Evolutionary conservation across 345 rosid genomes (phyloP), one percentile per base, ranked within the genome.

Genomic region (Brassica napus): DNA sequence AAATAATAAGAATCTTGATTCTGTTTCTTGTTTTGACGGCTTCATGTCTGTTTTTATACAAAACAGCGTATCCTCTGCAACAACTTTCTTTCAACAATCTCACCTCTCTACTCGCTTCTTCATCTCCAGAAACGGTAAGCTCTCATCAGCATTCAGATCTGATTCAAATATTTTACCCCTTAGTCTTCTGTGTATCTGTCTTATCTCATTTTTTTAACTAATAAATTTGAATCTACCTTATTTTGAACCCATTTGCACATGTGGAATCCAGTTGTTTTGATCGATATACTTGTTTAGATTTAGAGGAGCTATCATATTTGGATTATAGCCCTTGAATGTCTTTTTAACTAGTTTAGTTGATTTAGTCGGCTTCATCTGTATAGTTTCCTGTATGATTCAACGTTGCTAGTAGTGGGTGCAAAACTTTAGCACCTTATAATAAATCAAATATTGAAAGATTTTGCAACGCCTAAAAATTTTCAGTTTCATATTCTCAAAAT

Each of bases 21-120:
- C 24, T 80, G 68, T 64, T 80, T 75, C 64, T 75, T 8, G 79
- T 78, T 35, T 69, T 80, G 18, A 69, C 62, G 32, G 79, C 79
- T 64, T 80, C 83, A 21, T 75, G 79, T 70, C 39, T 80, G 1
- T 28, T 75, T 80, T n/a, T 80, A 30, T 80, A 80, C 79, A 80
- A 80, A 70, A 4, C 61, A n/a, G 79, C 72, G 21, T 31, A 69
- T 75, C 79, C 83, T 42, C 72, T 62, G 11, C 83, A 69, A 79
- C 70, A 14, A 34, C 65, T 69, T 32, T 47, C 75, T 35, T 26
- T 79, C 28, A 60, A 32, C 24, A 68, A 74, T 47, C 15, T 79
- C 14, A 34, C 8, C 5, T 69, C 79, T 74, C 79, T 30, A 49
- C 26, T 54, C 8, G 0, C 68, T 59, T 37, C 67, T 79, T 52